These are phyloP conservation scores for Zizania palustris DNA, from an alignment of 202 grass and related monocot genomes.

Conservation along the genomic window DNA sequence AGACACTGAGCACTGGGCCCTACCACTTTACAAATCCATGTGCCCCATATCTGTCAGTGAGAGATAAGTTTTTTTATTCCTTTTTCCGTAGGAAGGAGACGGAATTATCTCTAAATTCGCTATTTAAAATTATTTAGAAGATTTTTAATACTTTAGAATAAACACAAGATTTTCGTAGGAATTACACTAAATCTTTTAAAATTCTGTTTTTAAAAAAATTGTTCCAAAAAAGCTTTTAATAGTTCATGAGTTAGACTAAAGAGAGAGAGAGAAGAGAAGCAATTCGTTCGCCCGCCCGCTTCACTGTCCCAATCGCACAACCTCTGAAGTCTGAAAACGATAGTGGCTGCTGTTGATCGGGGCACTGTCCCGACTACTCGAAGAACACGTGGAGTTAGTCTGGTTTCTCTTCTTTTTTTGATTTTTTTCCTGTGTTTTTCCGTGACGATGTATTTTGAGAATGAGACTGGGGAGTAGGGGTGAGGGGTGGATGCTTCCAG, in stretches of 20 bases:
- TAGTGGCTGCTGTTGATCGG: constrained; percentile 9
- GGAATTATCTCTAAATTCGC: background rate
- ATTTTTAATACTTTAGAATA: no score
- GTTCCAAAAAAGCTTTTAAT: no score
- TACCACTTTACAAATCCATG: background rate
- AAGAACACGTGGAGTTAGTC: constrained; percentile 13
- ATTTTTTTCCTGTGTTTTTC: background rate
- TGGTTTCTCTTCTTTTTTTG: background rate
- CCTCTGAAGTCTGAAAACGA: constrained; percentile 39
- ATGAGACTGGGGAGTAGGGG: background rate
- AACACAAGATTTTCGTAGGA: no score
- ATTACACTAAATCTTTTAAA: no score
- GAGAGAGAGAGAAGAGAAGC: background rate
- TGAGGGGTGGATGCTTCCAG: constrained; percentile 2
- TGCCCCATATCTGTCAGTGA: constrained; percentile 40
- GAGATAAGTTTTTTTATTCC: background rate
- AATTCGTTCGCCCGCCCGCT: constrained; percentile 4
- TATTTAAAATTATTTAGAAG: no score
- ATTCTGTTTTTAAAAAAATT: no score
- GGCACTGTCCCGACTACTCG: background rate
- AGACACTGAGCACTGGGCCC: background rate
- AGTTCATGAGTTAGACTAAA: background rate
- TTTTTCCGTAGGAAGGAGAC: background rate
- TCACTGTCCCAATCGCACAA: constrained; percentile 25
- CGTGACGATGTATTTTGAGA: background rate